A percentile compares a stretch with the other conserved stretches of the same genome.
These are phyloP conservation scores for Stagonosporopsis vannaccii DNA, from an alignment of 2,329 filamentous ascomycete genomes.

Conservation along the genomic window DNA sequence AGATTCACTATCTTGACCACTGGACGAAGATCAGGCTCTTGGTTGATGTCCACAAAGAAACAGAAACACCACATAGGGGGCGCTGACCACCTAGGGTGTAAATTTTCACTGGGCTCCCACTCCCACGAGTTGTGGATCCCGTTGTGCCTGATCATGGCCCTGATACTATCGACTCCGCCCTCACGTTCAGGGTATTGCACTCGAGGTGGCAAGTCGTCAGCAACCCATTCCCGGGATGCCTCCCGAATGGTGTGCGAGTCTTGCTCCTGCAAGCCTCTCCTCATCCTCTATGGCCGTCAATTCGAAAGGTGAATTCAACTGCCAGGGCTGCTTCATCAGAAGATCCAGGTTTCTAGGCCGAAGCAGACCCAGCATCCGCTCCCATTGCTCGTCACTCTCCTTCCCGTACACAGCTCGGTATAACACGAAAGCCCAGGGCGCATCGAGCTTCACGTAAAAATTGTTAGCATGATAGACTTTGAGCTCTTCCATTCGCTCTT, in stretches of 20 bases:
- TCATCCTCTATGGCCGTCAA: constrained; percentile 28
- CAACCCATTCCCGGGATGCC: constrained; percentile 25
- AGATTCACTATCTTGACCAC: constrained; percentile 15
- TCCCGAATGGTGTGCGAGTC: constrained; percentile 24
- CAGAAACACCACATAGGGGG: constrained; percentile 25
- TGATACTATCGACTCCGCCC: constrained; percentile 11
- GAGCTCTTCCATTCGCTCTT: too few relatives aligned
- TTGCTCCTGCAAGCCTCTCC: constrained; percentile 20
- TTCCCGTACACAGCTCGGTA: constrained; percentile 23
- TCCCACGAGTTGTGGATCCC: not conserved
- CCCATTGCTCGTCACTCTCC: constrained; percentile 19
- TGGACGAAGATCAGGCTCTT: constrained; percentile 1
- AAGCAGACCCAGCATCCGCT: constrained; percentile 15
- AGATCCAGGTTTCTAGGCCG: too few relatives aligned
- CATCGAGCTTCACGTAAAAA: constrained; percentile 1
- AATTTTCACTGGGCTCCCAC: not conserved
- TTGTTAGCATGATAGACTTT: not conserved
- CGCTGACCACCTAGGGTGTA: constrained; percentile 13
- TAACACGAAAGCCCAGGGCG: constrained; percentile 22
- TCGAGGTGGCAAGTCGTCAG: constrained; percentile 23
- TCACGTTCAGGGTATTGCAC: constrained; percentile 13
- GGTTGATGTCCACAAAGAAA: constrained; percentile 22
- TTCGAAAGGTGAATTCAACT: not conserved
- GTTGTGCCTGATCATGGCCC: constrained; percentile 17
- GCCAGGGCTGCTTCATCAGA: not conserved